Evolutionary conservation across 805 yeast species (phyloP).

Genomic region (Saccharomycopsis schoenii): DNA sequence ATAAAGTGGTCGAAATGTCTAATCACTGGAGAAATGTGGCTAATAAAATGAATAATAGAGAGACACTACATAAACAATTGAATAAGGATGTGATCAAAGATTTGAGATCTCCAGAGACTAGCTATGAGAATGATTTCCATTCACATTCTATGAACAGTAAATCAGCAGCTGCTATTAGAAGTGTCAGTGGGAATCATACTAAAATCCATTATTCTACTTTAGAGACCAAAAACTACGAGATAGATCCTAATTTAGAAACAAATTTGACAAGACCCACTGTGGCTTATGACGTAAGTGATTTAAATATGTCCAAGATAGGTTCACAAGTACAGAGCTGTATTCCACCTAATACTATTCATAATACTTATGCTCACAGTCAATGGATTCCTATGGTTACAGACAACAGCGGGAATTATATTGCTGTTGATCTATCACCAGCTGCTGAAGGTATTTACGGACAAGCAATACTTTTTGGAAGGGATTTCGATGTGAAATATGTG

Average conservation of each 20-base stretch:
- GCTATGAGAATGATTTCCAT: conserved; percentile 13
- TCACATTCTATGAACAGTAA: conserved; percentile 5
- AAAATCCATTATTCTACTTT: conserved; percentile 8
- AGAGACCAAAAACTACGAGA: conserved; percentile 18
- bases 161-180: not conserved
- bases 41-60: conserved; percentile 28
- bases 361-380: conserved; percentile 73
- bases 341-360: conserved; percentile 68
- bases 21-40: conserved; percentile 77
- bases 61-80: conserved; percentile 7
- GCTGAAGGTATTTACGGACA: conserved; percentile 79
- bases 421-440: conserved; percentile 80
- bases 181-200: not conserved
- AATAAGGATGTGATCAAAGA: conserved; percentile 5
- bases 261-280: conserved; percentile 5
- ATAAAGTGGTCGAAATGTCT: conserved; percentile 71
- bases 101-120: conserved; percentile 13
- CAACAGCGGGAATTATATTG: conserved; percentile 84
- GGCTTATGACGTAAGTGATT: conserved; percentile 6
- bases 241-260: conserved; percentile 18
- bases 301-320: not conserved
- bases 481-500: conserved; percentile 81
- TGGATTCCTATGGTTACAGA: conserved; percentile 94
- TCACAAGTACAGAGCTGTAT: conserved; percentile 24
- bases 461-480: conserved; percentile 87